Evolutionary conservation across 495 filamentous ascomycete genomes (phyloP), one percentile per base, ranked within the genome.

Genomic region (Annulohypoxylon nitens): DNA sequence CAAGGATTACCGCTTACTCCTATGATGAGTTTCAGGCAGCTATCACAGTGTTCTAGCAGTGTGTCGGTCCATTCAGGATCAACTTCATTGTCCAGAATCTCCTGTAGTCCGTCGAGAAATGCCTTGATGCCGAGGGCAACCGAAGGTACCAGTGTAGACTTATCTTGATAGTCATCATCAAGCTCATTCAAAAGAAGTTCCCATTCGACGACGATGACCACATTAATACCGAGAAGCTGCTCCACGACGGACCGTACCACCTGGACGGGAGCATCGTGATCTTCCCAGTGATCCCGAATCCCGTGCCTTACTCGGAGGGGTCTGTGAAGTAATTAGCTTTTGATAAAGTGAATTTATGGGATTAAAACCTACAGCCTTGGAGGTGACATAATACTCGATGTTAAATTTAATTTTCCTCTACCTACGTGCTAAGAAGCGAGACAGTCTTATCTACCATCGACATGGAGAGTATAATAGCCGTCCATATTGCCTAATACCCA

Each of bases 241-340:
- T 74, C 37, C 8, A 83, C 64, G n/a, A 14, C 48, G 39, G 59
- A 57, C 20, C 80, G 64, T 0, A 76, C 23, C 4, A 11, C 68
- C 26, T 77, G 80, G 2, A 81, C 50, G 0, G 72, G 60, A 26
- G 75, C 54, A 58, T 80, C 70, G 3, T 37, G 20, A 2, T 70
- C 75, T 63, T 67, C 67, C 81, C 80, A 83, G 53, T 78, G 63
- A 59, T 83, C 79, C 16, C 81, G 78, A 71, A 84, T 80, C 20
- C 65, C 79, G 34, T 81, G 12, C 47, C 76, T 74, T 26, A 78
- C 73, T 54, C 79, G 78, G 62, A 83, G 74, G 3, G 82, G 78
- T 45, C 79, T 84, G 47, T n/a, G 26, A 55, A n/a, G 18, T 23
- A 23, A 39, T 51, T 30, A 48, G n/a, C 10, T 10, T 11, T 14